Conservation (phyloP, 1,139 yeast species). For the Candida sojae region DNA sequence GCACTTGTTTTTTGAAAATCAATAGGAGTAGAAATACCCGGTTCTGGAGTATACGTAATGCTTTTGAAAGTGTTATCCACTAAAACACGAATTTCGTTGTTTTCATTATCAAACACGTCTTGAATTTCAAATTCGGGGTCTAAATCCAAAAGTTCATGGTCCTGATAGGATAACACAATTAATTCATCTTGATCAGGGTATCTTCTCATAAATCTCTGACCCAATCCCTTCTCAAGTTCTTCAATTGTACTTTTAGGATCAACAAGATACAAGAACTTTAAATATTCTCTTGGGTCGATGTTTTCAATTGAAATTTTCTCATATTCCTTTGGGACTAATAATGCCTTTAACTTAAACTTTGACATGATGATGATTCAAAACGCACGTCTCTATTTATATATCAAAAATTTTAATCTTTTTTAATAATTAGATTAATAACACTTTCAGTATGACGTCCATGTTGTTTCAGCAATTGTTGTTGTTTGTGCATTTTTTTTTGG, state of each 20-base stretch:
- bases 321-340: conserved; percentile 33
- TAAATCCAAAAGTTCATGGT: conserved; percentile 64
- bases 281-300: conserved; percentile 16
- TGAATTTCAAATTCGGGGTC: conserved; percentile 71
- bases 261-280: conserved; percentile 66
- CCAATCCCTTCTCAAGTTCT: conserved; percentile 44
- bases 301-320: conserved; percentile 19
- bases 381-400: neutral
- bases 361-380: conserved; percentile 16
- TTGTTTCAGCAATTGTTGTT: neutral
- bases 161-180: conserved; percentile 60
- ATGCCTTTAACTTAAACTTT: conserved; percentile 40
- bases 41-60: neutral
- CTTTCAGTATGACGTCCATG: too few species aligned
- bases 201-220: conserved; percentile 43
- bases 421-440: too few species aligned
- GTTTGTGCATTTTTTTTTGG: neutral
- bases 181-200: conserved; percentile 63
- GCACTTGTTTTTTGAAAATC: neutral
- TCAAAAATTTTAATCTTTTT: too few species aligned
- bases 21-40: conserved; percentile 1
- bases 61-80: conserved; percentile 28
- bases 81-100: conserved; percentile 56
- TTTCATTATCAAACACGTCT: conserved; percentile 56
- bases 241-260: conserved; percentile 45